A percentile compares a stretch with the other conserved stretches of the same genome.
Conservation (phyloP, 2,329 filamentous ascomycete genomes). For the Aspergillus japonicus region DNA sequence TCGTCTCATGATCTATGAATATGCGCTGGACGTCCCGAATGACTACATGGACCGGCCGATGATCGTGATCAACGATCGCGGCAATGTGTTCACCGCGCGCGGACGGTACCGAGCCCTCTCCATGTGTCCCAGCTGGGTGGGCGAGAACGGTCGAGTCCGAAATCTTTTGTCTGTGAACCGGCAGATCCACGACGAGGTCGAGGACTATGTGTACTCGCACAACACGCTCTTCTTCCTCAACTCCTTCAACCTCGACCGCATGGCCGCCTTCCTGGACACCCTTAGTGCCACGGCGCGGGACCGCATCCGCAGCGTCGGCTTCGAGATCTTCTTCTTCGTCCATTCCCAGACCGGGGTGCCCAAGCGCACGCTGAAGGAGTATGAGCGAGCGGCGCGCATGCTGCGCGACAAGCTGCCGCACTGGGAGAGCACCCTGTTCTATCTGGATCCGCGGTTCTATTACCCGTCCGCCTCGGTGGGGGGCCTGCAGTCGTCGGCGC, state of each 20-base stretch:
- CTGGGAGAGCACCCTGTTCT: conserved; percentile 31
- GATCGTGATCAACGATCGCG: conserved; percentile 35
- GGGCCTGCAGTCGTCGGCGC: conserved; percentile 28
- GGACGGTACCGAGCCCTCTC: conserved; percentile 31
- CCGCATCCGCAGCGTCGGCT: conserved; percentile 36
- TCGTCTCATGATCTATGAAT: conserved; percentile 37
- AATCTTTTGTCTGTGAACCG: conserved; percentile 33
- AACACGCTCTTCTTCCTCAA: conserved; percentile 39
- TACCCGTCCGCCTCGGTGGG: conserved; percentile 30
- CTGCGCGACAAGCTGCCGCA: conserved; percentile 27
- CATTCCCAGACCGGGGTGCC: conserved; percentile 34
- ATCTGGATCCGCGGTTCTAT: conserved; percentile 37
- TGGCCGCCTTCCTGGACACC: conserved; percentile 34
- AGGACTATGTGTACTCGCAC: conserved; percentile 35
- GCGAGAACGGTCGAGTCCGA: conserved; percentile 32
- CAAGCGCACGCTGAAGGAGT: conserved; percentile 33
- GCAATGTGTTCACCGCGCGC: conserved; percentile 33
- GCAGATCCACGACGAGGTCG: conserved; percentile 37
- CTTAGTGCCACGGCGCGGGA: conserved; percentile 31
- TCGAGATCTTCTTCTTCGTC: conserved; percentile 39
- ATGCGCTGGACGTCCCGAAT: conserved; percentile 31
- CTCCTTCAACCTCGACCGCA: conserved; percentile 31
- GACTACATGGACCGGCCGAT: conserved; percentile 33
- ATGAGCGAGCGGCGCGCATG: conserved; percentile 27
- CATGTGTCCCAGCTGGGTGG: conserved; percentile 36